Conservation (phyloP, 2,329 filamentous ascomycete species). For the Chrysosporium queenslandicum region DNA sequence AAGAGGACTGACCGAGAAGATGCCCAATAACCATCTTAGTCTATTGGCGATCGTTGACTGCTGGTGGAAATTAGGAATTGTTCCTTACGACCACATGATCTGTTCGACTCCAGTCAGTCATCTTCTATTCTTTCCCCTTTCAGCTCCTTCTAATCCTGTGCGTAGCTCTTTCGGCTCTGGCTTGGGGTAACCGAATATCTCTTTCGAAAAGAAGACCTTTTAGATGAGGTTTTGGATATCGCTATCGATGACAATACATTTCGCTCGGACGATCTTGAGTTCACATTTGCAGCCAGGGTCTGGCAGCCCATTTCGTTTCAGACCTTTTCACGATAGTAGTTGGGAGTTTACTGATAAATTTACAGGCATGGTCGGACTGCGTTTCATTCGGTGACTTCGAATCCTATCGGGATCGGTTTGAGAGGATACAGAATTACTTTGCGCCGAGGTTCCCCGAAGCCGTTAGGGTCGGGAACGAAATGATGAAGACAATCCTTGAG, state of each 20-base stretch:
- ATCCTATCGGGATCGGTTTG: constrained; percentile 82
- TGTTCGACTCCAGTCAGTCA: constrained; percentile 72
- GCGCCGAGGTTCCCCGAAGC: constrained; percentile 81
- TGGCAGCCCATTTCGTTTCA: constrained; percentile 19
- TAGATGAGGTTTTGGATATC: constrained; percentile 76
- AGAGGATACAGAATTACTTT: constrained; percentile 84
- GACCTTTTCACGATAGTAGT: background rate
- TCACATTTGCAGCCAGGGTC: constrained; percentile 83
- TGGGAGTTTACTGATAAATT: constrained; percentile 2
- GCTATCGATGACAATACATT: constrained; percentile 86
- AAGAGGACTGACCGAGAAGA: constrained; percentile 53
- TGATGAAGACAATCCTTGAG: constrained; percentile 92
- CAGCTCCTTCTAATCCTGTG: background rate
- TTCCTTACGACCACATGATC: constrained; percentile 99
- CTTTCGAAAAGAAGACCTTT: constrained; percentile 69
- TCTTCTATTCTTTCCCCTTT: constrained; percentile 15
- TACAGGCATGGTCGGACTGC: constrained; percentile 80
- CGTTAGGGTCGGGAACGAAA: constrained; percentile 78
- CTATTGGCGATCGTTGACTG: constrained; percentile 96
- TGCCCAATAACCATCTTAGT: constrained; percentile 88
- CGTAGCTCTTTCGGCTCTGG: constrained; percentile 79
- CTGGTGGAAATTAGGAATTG: constrained; percentile 87
- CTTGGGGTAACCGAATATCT: constrained; percentile 95
- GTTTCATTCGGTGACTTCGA: constrained; percentile 87
- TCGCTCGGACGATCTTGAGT: constrained; percentile 90